Evolutionary conservation across 2,329 filamentous ascomycete genomes (phyloP), one percentile per base, ranked within the genome.

Genomic region (Fusarium sublunatum): DNA sequence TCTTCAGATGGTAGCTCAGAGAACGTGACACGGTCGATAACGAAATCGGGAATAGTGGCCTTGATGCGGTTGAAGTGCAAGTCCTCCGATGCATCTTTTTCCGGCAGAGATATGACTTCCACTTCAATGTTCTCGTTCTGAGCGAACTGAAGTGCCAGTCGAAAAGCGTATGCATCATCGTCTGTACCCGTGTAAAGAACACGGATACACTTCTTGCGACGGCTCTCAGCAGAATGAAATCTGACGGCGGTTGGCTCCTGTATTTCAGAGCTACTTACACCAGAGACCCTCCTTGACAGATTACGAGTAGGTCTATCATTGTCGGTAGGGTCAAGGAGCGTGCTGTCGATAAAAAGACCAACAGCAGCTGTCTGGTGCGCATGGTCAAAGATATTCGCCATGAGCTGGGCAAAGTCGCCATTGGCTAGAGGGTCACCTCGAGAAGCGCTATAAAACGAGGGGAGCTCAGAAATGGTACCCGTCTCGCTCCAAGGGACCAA

Each of bases 171-270:
- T n/a, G 87, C 85, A 71, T 97, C 93, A 72, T 98, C 94, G 1
- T 81, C 78, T 7, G 91, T 91, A 25, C 93, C 93, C 54, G 96
- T 88, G 78, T 92, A 97, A 1, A 93, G 90, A 53, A 96, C 82
- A 75, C 96, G 93, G 67, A 97, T 83, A 73, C 94, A 92, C 73
- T 96, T 66, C 50, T 69, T 51, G n/a, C 55, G 40, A 39, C 61
- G 39, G 54, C 56, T 56, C 24, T 64, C 57, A 1, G 57, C 57
- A 6, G 60, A 61, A 28, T 60, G 56, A 15, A 64, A 64, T 15
- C 38, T 52, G 11, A 58, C 36, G 6, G 49, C 36, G 0, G 57
- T 29, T 6, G 47, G 52, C 3, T 61, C 60, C 9, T 41, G 48
- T 1, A 57, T 28, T 3, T 61, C 56, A 7, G 57, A 44, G 7